Percentiles rank a stretch among this genome's conserved stretches.
Conservation (phyloP, 495 filamentous ascomycete species). For the Mytilinidion resinicola region DNA sequence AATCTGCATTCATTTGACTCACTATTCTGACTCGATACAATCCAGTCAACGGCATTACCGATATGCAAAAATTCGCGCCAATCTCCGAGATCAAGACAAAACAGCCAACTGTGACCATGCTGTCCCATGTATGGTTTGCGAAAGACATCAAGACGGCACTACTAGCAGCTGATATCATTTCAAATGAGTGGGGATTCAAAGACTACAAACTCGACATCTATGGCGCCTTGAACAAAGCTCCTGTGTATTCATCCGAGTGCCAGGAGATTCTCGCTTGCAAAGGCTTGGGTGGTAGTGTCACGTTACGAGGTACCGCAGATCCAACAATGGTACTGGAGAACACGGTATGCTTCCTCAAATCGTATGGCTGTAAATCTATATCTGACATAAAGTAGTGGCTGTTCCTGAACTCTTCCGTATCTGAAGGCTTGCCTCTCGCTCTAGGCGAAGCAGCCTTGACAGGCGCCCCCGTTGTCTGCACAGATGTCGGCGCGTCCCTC, state of each 20-base stretch:
- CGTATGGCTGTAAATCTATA: too few relatives aligned
- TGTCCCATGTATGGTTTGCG: constrained; percentile 59
- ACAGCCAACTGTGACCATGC: constrained; percentile 57
- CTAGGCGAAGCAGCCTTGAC: constrained; percentile 60
- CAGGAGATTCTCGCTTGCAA: constrained; percentile 58
- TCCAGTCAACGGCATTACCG: constrained; percentile 56
- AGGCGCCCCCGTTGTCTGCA: constrained; percentile 58
- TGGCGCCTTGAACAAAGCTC: constrained; percentile 55
- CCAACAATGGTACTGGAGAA: constrained; percentile 53
- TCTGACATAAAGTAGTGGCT: too few relatives aligned
- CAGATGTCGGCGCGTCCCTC: constrained; percentile 58
- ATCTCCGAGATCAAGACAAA: constrained; percentile 52
- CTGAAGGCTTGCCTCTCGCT: constrained; percentile 60
- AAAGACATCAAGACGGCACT: constrained; percentile 62
- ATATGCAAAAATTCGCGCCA: constrained; percentile 58
- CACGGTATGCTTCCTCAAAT: constrained; percentile 27
- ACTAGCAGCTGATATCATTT: constrained; percentile 57
- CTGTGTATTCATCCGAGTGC: constrained; percentile 55
- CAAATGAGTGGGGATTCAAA: constrained; percentile 60
- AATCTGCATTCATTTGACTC: not conserved
- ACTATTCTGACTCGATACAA: not conserved
- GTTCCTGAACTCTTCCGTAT: constrained; percentile 62
- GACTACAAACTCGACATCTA: constrained; percentile 60
- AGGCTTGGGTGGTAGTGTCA: constrained; percentile 48
- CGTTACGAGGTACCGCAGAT: constrained; percentile 51